Evolutionary conservation across 805 yeast species (phyloP).

Genomic region (Kregervanrija delftensis): DNA sequence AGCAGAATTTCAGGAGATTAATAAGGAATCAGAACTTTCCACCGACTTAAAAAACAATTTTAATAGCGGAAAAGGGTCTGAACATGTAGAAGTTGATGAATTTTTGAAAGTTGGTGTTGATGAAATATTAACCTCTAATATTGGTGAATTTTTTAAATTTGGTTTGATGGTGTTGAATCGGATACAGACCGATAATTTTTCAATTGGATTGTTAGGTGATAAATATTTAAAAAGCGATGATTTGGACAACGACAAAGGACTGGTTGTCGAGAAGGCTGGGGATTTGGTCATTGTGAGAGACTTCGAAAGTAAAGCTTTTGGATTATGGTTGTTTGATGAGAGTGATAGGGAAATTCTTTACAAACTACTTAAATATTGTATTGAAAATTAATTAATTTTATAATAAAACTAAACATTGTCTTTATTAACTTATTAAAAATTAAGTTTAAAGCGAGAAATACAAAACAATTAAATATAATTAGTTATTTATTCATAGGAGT

Average conservation of each 20-base stretch:
- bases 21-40: too few species aligned
- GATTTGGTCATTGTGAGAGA: slow-evolving; percentile 66
- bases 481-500: neutral
- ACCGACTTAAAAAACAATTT: too few species aligned
- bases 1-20: neutral
- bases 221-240: slow-evolving; percentile 29
- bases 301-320: slow-evolving; percentile 63
- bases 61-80: neutral
- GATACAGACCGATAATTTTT: slow-evolving; percentile 60
- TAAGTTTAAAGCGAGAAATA: too few species aligned
- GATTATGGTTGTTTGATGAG: slow-evolving; percentile 71
- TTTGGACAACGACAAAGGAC: slow-evolving; percentile 27
- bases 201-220: slow-evolving; percentile 60
- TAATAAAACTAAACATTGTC: neutral
- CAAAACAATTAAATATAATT: too few species aligned
- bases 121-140: slow-evolving; percentile 27
- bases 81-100: slow-evolving; percentile 3
- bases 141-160: slow-evolving; percentile 43
- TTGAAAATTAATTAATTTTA: slow-evolving; percentile 13
- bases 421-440: too few species aligned
- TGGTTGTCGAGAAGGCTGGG: slow-evolving; percentile 64
- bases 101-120: slow-evolving; percentile 9
- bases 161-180: slow-evolving; percentile 69
- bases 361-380: slow-evolving; percentile 30
- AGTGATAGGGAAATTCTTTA: slow-evolving; percentile 56